Percentiles rank a stretch among this genome's conserved stretches.
These are phyloP conservation scores for Aspergillus viridinutans DNA, from an alignment of 2,329 filamentous ascomycete species.

Conservation along the genomic window DNA sequence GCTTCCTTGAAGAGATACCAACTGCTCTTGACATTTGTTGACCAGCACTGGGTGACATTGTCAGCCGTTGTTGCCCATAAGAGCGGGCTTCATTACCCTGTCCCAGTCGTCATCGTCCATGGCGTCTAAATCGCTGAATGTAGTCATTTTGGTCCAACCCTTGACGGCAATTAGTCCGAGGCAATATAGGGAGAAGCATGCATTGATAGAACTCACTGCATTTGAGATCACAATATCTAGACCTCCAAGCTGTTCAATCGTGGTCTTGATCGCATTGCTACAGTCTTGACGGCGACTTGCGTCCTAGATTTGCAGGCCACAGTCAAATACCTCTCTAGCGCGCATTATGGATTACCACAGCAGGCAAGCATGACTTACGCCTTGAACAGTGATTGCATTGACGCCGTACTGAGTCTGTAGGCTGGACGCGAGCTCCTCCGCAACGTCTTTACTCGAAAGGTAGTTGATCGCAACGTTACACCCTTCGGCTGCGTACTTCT, in stretches of 20 bases:
- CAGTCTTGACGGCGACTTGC: conserved; percentile 59
- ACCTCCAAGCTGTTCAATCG: conserved; percentile 58
- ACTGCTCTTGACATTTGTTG: conserved; percentile 58
- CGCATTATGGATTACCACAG: background rate
- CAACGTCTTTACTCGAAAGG: conserved; percentile 56
- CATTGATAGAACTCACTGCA: conserved; percentile 45
- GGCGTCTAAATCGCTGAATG: conserved; percentile 55
- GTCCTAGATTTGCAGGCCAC: conserved; percentile 44
- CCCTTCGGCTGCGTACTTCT: conserved; percentile 64
- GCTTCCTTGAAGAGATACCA: conserved; percentile 54
- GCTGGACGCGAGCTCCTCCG: conserved; percentile 54
- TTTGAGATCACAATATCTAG: conserved; percentile 78
- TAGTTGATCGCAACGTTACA: conserved; percentile 73
- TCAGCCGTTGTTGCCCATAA: background rate
- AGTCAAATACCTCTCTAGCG: background rate
- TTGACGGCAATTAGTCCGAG: conserved; percentile 17
- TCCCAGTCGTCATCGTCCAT: conserved; percentile 61
- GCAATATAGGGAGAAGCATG: background rate
- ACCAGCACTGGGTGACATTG: conserved; percentile 48
- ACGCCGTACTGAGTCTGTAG: conserved; percentile 50
- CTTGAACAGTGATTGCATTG: conserved; percentile 56
- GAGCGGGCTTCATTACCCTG: conserved; percentile 39
- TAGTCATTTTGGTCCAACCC: conserved; percentile 60
- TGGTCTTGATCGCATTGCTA: conserved; percentile 54
- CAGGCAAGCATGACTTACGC: conserved; percentile 42